Conservation (phyloP, 768 basidiomycete species). For the Galerina marginata region DNA sequence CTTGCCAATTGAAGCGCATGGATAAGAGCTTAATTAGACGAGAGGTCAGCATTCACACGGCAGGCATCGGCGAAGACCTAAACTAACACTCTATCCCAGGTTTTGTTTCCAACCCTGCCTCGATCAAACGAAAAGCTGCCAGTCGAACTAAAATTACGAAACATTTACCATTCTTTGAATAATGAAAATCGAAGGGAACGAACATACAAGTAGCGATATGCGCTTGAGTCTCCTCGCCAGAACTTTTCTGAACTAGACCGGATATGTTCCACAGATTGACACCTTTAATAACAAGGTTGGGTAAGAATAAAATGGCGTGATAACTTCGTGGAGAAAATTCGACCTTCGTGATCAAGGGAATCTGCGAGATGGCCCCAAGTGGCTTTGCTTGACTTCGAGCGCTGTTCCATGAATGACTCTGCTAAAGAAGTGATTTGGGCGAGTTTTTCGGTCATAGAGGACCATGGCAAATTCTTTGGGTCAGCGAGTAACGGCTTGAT, state of each 20-base stretch:
- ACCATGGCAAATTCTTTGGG: conserved; percentile 46
- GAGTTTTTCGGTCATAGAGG: conserved; percentile 62
- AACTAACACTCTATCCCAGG: conserved; percentile 73
- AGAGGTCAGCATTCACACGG: conserved; percentile 17
- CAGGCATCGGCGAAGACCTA: conserved; percentile 24
- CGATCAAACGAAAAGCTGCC: conserved; percentile 83
- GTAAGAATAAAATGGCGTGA: conserved; percentile 3
- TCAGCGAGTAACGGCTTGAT: conserved; percentile 75
- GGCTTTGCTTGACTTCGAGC: conserved; percentile 60
- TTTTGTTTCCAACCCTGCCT: conserved; percentile 78
- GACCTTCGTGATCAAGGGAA: conserved; percentile 84
- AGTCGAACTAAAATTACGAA: conserved; percentile 64
- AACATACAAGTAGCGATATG: conserved; percentile 72
- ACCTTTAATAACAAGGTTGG: conserved; percentile 46
- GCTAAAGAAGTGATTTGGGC: conserved; percentile 69
- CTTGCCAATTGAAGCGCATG: conserved; percentile 82
- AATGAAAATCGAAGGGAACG: conserved; percentile 22
- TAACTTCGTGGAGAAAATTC: conserved; percentile 26
- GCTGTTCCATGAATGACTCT: conserved; percentile 70
- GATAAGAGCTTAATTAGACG: conserved; percentile 58
- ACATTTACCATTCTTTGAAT: conserved; percentile 13
- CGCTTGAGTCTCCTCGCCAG: conserved; percentile 51
- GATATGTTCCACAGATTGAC: conserved; percentile 89
- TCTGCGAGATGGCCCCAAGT: conserved; percentile 64
- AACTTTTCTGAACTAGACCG: conserved; percentile 64